These are phyloP conservation scores for Solanum paucissectum DNA, from an alignment of 257 asterid genomes.

Conservation along the genomic window DNA sequence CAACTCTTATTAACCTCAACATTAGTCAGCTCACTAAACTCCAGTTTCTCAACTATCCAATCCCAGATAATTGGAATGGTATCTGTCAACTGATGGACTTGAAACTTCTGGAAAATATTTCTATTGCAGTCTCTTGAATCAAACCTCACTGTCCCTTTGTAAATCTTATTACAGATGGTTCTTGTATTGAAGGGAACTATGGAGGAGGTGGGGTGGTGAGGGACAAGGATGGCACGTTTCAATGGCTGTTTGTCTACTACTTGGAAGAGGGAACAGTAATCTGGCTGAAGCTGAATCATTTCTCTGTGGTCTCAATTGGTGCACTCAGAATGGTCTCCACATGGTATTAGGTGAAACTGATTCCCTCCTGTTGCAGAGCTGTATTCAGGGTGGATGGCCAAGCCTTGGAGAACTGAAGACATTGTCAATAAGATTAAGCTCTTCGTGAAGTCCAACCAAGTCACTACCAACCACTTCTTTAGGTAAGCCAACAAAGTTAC, in stretches of 20 bases:
- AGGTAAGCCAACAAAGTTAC: background rate
- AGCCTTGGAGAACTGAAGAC: background rate
- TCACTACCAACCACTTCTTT: background rate
- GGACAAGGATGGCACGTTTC: background rate
- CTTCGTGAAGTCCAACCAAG: background rate
- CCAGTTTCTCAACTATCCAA: background rate
- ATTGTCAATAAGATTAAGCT: background rate
- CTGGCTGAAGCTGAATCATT: background rate
- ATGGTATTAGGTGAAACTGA: background rate
- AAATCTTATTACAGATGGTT: background rate
- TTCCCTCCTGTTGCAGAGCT: background rate
- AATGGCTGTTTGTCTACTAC: background rate
- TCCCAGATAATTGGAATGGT: background rate
- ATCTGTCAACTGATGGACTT: background rate
- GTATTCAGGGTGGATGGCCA: background rate
- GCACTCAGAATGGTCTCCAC: background rate
- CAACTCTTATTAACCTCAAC: background rate
- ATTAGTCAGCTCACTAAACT: background rate
- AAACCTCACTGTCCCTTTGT: background rate
- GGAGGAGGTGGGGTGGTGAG: background rate
- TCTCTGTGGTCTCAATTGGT: background rate
- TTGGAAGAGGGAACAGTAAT: background rate
- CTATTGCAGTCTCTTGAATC: background rate
- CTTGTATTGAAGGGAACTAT: background rate
- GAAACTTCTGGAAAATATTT: background rate